Evolutionary conservation across 2,329 filamentous ascomycete species (phyloP), one percentile per base, ranked within the genome.

Genomic region (Phyllachora maydis): DNA sequence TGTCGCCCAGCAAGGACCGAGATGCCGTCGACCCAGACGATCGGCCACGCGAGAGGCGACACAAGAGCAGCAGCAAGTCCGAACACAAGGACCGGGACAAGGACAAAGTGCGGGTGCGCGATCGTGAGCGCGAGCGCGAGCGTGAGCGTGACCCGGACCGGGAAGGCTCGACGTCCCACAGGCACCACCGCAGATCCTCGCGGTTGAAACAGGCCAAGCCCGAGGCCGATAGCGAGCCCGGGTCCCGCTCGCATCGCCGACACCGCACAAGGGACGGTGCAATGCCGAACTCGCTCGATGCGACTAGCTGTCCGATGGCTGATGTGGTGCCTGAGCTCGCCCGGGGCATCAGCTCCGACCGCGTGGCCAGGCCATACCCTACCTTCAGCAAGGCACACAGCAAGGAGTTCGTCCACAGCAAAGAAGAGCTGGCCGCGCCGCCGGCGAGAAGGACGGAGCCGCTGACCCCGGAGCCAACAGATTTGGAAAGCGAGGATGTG

Each of bases 371-470:
- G 19, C 73, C 78, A 5, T 91, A 92, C 42, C 79, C 82, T 2
- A 60, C 62, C 8, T 81, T 90, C 47, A 88, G 77, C 49, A 93
- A 90, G 49, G 76, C 76, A 8, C 79, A 91, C 46, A 90, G 81
- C 56, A 88, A 82, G 46, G 85, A 93, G 50, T 66, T 69, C 21
- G 65, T 92, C 25, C 59, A 66, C 32, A 71, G 66, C 40, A 55
- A 54, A 24, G 63, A 70, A 21, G 56, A 65, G 25, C 34, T 63
- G 23, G 42, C 47, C 13, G 33, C 35, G 19, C 40, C 38, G 23
- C 43, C 39, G 31, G 30, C 28, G 21, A 37, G 32, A 22, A 33
- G 30, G 56, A 66, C 33, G 8, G 65, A 70, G 26, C 60, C 60
- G 2, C 44, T 59, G 23, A 82, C 76, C 2, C 76, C 76, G 11